Evolutionary conservation across 1,284 basidiomycete genomes (phyloP), one percentile per base, ranked within the genome.

Genomic region (Ceratobasidium sp.): DNA sequence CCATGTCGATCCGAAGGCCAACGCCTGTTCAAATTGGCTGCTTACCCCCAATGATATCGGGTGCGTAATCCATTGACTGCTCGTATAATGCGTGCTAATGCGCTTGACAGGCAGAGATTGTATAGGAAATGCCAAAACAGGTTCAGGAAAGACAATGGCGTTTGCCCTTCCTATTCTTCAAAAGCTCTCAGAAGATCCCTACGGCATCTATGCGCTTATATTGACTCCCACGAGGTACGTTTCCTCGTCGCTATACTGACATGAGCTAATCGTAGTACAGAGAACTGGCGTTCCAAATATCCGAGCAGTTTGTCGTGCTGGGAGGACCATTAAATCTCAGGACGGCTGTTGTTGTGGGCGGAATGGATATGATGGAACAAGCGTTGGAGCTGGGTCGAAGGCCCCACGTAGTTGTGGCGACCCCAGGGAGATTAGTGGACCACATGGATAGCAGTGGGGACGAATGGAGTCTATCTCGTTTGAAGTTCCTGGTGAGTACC

Each of bases 311-410:
- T 77, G 87, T 91, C 0, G 96, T 96, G 0, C 84, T 99, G 0
- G 97, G 96, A 25, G 84, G 87, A 29, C 84, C 93, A 1, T 79
- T 96, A 58, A 93, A 89, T 74, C 80, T 94, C 57, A 87, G 87
- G 27, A 97, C 94, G 20, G 86, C 91, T 7, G 93, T 98, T 1
- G 84, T 99, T 22, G 94, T 99, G 1, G 97, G 97, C 8, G 97
- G 97, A 2, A 96, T 99, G 93, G 97, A 99, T 76, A 97, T 98
- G 91, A 94, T 98, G 83, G 79, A 88, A 6, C 97, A 99, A 78
- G 93, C 96, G 0, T 82, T 93, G 34, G 94, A 96, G 76, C 86
- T 99, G 4, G 85, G 85, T 2, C 85, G 88, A 73, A 85, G 93
- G 34, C 97, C 97, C 0, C 97, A 99, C 77, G 85, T 99, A 47